Base-by-base conservation (phyloP, 257 asterid species). In the Gentiana dahurica region DNA sequence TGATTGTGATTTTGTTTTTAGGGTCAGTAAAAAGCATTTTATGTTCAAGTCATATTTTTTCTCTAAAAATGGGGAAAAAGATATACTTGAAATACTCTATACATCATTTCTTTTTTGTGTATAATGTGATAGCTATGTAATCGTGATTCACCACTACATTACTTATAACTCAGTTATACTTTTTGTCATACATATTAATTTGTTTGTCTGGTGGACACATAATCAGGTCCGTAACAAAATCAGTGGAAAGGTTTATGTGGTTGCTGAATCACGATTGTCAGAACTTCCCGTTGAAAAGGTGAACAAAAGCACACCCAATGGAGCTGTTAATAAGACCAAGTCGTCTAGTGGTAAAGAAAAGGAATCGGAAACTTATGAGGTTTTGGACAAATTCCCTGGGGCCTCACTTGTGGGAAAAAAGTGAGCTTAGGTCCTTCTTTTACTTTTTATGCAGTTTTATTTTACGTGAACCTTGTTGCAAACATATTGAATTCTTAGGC, bases 211-310 rank as follows among this genome's bases (percentile, higher is more conserved):
- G 46, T 65, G 61, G 43, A 54, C 49, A 62, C 50, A 39, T 47
- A 6, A 72, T 41, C 58, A 76, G 81, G 95, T 92, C 39, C 94
- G 86, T 48, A 82, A 88, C 81, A 88, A 79, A 79, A 69, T 77
- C 69, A 84, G 76, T 15, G 85, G 87, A 59, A 92, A 85, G 71
- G 72, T 88, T 33, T 92, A 69, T 63, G 78, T 92, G 67, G 99
- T 92, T 69, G 97, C 87, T 8, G 94, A 88, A 66, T 75, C 95
- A 48, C 82, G 99, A 54, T 67, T 92, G 68, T 55, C 79, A 1
- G 91, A 81, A 82, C 99, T 92, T 73, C 99, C 99, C 12, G 76
- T 83, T 65, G 99, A 85, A 44, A 88, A 83, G 77, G 81, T 79
- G 9, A 88, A 88, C 71, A 88, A 81, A 62, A 71, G 63, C 11